Evolutionary conservation across 2,329 filamentous ascomycete genomes (phyloP).

Genomic region (Pseudocercospora cruenta): DNA sequence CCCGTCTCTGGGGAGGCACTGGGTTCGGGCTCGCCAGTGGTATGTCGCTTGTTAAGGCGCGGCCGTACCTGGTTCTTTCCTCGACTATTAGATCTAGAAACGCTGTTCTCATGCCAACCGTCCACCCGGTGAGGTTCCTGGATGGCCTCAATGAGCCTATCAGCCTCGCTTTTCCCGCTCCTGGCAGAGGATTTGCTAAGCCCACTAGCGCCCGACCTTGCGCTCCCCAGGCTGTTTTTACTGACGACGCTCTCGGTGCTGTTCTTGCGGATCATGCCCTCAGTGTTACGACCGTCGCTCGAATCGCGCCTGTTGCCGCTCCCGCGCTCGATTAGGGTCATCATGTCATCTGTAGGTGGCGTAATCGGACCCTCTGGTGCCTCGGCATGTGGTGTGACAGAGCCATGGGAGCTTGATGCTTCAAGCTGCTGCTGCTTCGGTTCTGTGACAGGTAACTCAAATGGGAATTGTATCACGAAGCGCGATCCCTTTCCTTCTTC

Average conservation of each 20-base stretch:
- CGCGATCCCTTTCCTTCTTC: constrained; percentile 80
- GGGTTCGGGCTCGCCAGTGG: constrained; percentile 20
- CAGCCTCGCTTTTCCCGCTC: constrained; percentile 64
- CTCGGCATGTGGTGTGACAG: constrained; percentile 33
- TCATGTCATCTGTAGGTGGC: constrained; percentile 51
- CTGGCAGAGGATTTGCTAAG: constrained; percentile 34
- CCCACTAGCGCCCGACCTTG: constrained; percentile 43
- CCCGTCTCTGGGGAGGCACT: constrained; percentile 18
- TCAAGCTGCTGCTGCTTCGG: constrained; percentile 25
- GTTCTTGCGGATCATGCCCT: constrained; percentile 35
- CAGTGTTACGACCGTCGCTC: constrained; percentile 10
- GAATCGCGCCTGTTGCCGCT: constrained; percentile 33
- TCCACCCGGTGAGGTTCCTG: constrained; percentile 57
- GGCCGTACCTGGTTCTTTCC: constrained; percentile 28
- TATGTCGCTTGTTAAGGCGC: constrained; percentile 34
- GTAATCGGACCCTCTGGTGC: constrained; percentile 15
- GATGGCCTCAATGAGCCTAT: constrained; percentile 73
- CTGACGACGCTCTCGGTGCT: constrained; percentile 55
- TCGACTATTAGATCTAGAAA: constrained; percentile 27
- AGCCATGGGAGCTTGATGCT: constrained; percentile 24
- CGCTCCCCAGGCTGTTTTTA: constrained; percentile 54
- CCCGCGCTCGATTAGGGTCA: constrained; percentile 62
- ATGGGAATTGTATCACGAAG: constrained; percentile 79
- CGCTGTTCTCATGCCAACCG: constrained; percentile 31
- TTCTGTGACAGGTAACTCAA: constrained; percentile 61